These are phyloP conservation scores for Notholithocarpus densiflorus DNA, from an alignment of 306 rosid genomes.

Conservation along the genomic window DNA sequence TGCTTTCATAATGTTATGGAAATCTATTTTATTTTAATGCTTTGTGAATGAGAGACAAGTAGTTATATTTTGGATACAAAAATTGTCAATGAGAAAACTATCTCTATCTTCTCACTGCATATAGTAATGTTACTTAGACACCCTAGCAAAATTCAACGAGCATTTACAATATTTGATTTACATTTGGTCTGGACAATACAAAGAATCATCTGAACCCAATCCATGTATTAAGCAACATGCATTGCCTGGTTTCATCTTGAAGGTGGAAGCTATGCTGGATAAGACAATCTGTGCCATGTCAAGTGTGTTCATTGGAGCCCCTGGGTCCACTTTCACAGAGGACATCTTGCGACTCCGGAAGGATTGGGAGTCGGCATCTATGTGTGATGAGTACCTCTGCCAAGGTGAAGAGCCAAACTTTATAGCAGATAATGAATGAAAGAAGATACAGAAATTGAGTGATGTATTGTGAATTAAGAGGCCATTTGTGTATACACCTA, in stretches of 20 bases:
- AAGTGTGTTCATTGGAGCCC: conserved; percentile 81
- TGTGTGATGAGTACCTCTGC: conserved; percentile 93
- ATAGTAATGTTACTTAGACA: neutral
- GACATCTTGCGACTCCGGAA: conserved; percentile 87
- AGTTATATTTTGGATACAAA: too few relatives aligned
- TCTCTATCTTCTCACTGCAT: neutral
- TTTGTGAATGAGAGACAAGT: too few relatives aligned
- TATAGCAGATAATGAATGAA: conserved; percentile 74
- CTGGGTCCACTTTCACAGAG: conserved; percentile 96
- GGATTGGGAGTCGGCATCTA: conserved; percentile 85
- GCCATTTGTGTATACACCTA: conserved; percentile 3
- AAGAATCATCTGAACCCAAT: neutral
- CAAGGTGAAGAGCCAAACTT: conserved; percentile 85
- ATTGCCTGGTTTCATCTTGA: conserved; percentile 21
- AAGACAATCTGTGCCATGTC: conserved; percentile 97
- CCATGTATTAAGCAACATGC: conserved; percentile 10
- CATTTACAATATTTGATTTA: neutral
- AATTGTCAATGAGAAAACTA: too few relatives aligned
- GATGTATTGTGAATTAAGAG: conserved; percentile 17
- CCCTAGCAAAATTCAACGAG: neutral
- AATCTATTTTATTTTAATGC: too few relatives aligned
- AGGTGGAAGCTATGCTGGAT: conserved; percentile 99
- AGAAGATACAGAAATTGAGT: neutral
- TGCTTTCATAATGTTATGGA: too few relatives aligned
- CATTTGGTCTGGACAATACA: neutral